Evolutionary conservation across 768 basidiomycete species (phyloP).

Genomic region (Cystobasidium ongulense): DNA sequence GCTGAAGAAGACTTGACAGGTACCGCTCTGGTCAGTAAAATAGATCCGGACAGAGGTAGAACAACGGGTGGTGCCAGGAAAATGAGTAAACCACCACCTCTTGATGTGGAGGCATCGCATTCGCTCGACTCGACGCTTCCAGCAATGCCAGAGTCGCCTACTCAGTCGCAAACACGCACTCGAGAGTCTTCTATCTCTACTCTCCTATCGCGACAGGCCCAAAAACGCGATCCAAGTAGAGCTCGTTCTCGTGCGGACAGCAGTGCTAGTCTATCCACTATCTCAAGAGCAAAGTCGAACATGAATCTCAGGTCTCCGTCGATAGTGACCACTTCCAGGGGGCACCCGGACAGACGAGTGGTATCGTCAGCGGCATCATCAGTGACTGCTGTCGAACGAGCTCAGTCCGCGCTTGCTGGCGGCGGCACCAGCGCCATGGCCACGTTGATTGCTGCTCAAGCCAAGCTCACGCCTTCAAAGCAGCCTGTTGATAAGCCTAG

Average conservation of each 20-base stretch:
- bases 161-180: not conserved
- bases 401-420: not conserved
- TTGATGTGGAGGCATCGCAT: not conserved
- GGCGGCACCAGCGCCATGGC: not conserved
- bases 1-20: not conserved
- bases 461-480: not conserved
- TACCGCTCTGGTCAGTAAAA: not conserved
- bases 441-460: slow-evolving; percentile 9
- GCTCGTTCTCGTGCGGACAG: not conserved
- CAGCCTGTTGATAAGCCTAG: not conserved
- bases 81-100: not conserved
- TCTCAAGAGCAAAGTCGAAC: not conserved
- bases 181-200: not conserved
- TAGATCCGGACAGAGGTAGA: not conserved
- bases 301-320: not conserved
- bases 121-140: not conserved
- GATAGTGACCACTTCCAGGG: not conserved
- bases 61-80: not conserved
- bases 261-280: not conserved
- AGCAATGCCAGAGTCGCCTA: not conserved
- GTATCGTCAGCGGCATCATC: slow-evolving; percentile 13
- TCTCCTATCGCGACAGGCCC: not conserved
- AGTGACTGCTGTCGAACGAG: slow-evolving; percentile 3
- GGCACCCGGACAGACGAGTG: not conserved
- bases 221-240: not conserved